Evolutionary conservation across 2,329 filamentous ascomycete genomes (phyloP).

Genomic region (Cytospora chrysosperma): DNA sequence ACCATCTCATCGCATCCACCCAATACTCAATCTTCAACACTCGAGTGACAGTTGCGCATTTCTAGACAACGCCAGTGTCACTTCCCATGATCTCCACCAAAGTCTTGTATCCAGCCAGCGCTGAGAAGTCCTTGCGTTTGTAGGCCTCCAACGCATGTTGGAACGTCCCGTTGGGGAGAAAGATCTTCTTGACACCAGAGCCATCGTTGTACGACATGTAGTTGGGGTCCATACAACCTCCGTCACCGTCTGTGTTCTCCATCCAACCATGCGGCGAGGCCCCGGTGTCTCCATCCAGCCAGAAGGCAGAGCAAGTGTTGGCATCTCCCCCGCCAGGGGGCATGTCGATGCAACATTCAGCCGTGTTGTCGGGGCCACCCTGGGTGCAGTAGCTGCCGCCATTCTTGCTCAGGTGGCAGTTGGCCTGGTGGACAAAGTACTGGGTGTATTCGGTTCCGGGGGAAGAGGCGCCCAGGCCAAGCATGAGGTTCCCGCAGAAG

Average conservation of each 20-base stretch:
- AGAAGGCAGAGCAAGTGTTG: neutral
- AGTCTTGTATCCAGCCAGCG: neutral
- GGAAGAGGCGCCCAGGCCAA: neutral
- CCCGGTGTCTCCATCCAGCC: neutral
- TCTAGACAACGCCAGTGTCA: neutral
- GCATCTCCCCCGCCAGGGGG: neutral
- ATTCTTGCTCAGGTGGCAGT: neutral
- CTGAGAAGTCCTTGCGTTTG: neutral
- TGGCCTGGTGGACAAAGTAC: neutral
- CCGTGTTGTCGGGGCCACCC: neutral
- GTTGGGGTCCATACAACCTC: neutral
- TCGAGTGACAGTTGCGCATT: neutral
- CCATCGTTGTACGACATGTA: slow-evolving; percentile 1
- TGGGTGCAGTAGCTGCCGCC: slow-evolving; percentile 1
- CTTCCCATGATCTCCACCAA: neutral
- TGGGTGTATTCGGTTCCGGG: neutral
- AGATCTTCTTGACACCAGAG: neutral
- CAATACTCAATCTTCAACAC: too few species aligned
- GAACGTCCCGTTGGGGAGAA: neutral
- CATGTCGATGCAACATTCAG: neutral
- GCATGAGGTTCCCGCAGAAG: neutral
- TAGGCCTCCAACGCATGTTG: neutral
- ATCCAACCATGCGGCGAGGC: neutral
- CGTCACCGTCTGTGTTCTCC: neutral
- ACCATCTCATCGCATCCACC: neutral